These are phyloP conservation scores for Ophiostoma pallidulum DNA, from an alignment of 2,329 filamentous ascomycete genomes.

Conservation along the genomic window DNA sequence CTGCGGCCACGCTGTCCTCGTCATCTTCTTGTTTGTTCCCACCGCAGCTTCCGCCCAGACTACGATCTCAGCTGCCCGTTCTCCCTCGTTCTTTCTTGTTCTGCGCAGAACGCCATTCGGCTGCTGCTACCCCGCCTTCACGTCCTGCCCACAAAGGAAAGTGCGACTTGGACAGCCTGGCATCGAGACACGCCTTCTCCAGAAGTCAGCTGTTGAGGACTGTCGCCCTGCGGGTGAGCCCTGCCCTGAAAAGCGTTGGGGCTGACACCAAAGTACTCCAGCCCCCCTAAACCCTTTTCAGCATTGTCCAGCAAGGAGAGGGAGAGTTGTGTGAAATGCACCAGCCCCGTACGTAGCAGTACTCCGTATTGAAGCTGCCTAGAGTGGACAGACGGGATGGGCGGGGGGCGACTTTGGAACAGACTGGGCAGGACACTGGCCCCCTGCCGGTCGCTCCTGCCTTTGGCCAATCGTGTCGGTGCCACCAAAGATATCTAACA, in stretches of 20 bases:
- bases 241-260: constrained; percentile 11
- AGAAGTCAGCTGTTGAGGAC: constrained; percentile 2
- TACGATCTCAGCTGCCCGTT: too few relatives aligned
- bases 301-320: not conserved
- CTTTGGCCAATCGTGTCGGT: too few relatives aligned
- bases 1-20: not conserved
- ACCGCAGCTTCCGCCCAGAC: too few relatives aligned
- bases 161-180: too few relatives aligned
- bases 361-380: constrained; percentile 6
- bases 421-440: not conserved
- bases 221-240: too few relatives aligned
- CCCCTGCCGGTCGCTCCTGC: not conserved
- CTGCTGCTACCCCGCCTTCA: not conserved
- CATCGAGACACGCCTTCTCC: too few relatives aligned
- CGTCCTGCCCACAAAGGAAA: not conserved
- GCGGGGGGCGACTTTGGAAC: constrained; percentile 1
- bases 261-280: constrained; percentile 1
- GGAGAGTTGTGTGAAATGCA: too few relatives aligned
- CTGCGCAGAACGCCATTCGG: not conserved
- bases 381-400: not conserved
- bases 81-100: constrained; percentile 1
- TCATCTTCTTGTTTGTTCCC: not conserved
- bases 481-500: too few relatives aligned
- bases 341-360: too few relatives aligned
- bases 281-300: constrained; percentile 5